A percentile compares a stretch with the other conserved stretches of the same genome.
Conservation (phyloP, 2,329 filamentous ascomycete genomes). For the Colletotrichum sp. region DNA sequence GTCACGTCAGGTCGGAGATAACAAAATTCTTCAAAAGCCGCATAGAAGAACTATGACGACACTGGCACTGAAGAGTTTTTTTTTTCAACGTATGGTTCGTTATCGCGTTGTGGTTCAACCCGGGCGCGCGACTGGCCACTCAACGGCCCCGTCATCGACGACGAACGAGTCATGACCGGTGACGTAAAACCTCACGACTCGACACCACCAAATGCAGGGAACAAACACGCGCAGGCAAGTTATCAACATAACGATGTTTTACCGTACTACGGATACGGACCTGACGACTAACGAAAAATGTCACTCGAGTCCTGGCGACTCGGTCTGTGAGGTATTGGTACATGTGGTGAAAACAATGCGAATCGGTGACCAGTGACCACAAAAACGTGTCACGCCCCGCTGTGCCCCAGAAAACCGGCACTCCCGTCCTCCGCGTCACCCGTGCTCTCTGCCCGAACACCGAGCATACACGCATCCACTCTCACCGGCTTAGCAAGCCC, state of each 20-base stretch:
- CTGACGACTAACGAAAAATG: neutral
- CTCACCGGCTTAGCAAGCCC: neutral
- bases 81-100: neutral
- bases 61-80: neutral
- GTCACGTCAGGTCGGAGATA: neutral
- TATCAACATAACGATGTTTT: neutral
- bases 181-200: slow-evolving; percentile 10
- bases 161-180: slow-evolving; percentile 11
- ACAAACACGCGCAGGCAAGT: neutral
- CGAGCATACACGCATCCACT: neutral
- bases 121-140: neutral
- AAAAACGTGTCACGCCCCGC: neutral
- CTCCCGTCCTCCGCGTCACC: neutral
- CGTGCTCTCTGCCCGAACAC: neutral
- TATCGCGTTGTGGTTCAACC: neutral
- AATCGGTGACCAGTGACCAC: neutral
- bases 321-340: neutral
- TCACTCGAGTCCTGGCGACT: neutral
- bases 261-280: neutral
- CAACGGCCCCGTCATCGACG: neutral
- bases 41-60: neutral
- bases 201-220: neutral
- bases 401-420: neutral
- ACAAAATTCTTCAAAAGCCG: neutral
- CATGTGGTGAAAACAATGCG: neutral